Base-by-base conservation (phyloP, 2,329 filamentous ascomycete species). In the Diplodia sapinea region DNA sequence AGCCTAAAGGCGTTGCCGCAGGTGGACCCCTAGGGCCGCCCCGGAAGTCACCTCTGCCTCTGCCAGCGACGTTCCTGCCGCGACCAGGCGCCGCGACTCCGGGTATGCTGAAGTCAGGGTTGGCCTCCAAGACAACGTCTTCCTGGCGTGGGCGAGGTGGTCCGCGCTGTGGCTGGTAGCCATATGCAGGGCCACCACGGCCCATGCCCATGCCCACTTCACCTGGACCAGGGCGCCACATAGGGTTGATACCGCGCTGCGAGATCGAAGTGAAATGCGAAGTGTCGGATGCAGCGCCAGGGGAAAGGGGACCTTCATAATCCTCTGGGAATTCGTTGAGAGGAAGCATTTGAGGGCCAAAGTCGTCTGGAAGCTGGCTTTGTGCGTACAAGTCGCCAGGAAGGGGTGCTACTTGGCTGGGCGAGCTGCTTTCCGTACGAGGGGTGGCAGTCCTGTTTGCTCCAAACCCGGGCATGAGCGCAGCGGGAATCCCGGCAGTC, bases 201-300 rank as follows among this genome's bases (percentile, higher is more conserved):
- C 57, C 57, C 57, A 38, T 38, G 9, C 43, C 43, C 43, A 63
- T 63, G 71, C 71, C 79, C 54, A 84, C 81, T 36, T 84, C 82
- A 2, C 86, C 87, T 70, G 79, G 79, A n/a, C 73, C 72, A 12
- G 79, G 79, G 49, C 91, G 87, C 94, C 94, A 97, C 69, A 89
- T 89, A 7, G 94, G 94, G 77, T 97, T 97, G 66, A 97, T 82
- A 1, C 91, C 91, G 40, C 94, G 87, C 79, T 97, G 93, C 0
- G 91, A 94, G 55, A 98, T 90, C 12, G 91, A 95, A 1, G 94
- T 97, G 79, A 97, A 97, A 72, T 91, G 91, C 55, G 89, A 94
- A 29, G 88, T 86, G 74, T 97, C 92, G 70, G 91, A 94, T 73
- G 89, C 87, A 12, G 78, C 81, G 36, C 89, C 87, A 38, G 91